Evolutionary conservation across 257 asterid genomes (phyloP).

Genomic region (Scutellaria galericulata): DNA sequence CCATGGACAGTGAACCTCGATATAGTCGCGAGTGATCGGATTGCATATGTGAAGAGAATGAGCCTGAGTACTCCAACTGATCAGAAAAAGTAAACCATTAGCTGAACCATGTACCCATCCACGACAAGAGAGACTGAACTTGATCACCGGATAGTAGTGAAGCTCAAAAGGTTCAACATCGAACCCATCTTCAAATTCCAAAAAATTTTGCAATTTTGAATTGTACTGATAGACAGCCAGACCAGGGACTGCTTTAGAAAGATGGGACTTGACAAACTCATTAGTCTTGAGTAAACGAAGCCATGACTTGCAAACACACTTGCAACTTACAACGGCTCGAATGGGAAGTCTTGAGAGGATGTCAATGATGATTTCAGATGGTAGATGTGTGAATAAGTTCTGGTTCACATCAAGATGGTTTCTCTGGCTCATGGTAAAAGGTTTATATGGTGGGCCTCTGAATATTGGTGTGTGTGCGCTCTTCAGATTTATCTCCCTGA

Average conservation of each 20-base stretch:
- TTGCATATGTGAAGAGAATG: not conserved
- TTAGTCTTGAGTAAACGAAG: too few species aligned
- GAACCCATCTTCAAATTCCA: not conserved
- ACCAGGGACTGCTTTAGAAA: not conserved
- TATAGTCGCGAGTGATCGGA: too few species aligned
- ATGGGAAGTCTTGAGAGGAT: conserved; percentile 45
- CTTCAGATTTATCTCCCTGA: too few species aligned
- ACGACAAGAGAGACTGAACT: not conserved
- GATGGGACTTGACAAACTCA: not conserved
- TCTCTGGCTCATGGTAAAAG: not conserved
- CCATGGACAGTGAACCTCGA: too few species aligned
- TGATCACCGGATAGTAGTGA: not conserved
- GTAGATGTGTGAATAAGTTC: conserved; percentile 26
- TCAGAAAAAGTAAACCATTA: too few species aligned
- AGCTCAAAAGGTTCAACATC: not conserved
- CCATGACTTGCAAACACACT: conserved; percentile 30
- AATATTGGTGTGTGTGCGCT: too few species aligned
- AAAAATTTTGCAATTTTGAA: too few species aligned
- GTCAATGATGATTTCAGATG: conserved; percentile 32
- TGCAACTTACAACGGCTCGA: conserved; percentile 27
- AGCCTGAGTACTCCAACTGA: too few species aligned
- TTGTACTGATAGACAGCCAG: not conserved
- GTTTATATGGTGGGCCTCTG: too few species aligned
- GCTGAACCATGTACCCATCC: not conserved
- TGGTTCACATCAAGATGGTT: not conserved